Evolutionary conservation across 1,284 basidiomycete genomes (phyloP).

Genomic region (Thecaphora frezii): DNA sequence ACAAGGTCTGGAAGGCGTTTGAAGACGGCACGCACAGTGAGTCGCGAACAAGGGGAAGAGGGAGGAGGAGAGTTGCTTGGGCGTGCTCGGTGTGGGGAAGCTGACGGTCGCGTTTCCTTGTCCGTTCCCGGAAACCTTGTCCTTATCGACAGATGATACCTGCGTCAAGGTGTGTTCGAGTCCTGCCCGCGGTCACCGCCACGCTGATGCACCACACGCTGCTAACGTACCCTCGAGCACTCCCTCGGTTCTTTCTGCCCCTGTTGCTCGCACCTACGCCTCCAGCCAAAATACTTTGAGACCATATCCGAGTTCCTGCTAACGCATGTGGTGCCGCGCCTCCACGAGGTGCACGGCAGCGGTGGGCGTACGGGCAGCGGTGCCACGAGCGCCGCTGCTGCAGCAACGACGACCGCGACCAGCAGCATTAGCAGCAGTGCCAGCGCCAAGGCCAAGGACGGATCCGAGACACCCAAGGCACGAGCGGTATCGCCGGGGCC

Average conservation of each 20-base stretch:
- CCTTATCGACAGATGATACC: conserved; percentile 42
- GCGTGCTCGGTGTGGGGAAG: too few relatives aligned
- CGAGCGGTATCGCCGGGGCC: conserved; percentile 1
- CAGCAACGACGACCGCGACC: neutral
- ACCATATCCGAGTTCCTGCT: conserved; percentile 45
- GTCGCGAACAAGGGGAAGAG: conserved; percentile 43
- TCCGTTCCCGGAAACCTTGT: too few relatives aligned
- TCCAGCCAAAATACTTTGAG: conserved; percentile 46
- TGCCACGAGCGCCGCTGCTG: neutral
- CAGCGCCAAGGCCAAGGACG: neutral
- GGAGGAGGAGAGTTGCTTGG: too few relatives aligned
- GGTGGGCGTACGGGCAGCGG: neutral
- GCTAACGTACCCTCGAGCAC: neutral
- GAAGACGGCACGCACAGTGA: conserved; percentile 71
- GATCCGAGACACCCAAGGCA: conserved; percentile 1
- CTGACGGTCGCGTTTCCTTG: too few relatives aligned
- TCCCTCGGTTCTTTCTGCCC: neutral
- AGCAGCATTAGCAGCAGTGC: neutral
- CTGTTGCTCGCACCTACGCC: neutral
- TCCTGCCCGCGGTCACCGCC: too few relatives aligned
- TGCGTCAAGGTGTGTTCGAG: conserved; percentile 38
- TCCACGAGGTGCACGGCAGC: neutral
- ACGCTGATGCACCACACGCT: neutral
- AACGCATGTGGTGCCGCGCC: conserved; percentile 25
- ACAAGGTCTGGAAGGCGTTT: conserved; percentile 63